Evolutionary conservation across 129 eudicot genomes (phyloP).

Genomic region (Apium graveolens): DNA sequence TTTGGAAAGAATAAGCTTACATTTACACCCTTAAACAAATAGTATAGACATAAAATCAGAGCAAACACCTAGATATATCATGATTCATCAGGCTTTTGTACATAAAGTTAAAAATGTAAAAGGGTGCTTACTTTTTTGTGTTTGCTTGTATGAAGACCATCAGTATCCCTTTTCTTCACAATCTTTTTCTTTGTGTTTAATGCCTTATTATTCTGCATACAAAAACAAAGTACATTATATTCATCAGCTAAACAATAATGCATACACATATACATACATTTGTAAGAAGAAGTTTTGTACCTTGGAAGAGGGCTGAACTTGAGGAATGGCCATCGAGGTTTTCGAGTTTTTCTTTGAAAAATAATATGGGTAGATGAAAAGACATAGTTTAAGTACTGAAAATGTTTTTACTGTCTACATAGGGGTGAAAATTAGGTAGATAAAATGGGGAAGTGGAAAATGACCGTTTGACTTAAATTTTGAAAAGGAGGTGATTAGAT

Average conservation of each 20-base stretch:
- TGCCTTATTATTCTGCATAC: slow-evolving; percentile 18
- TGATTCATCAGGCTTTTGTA: background rate
- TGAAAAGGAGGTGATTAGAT: slow-evolving; percentile 1
- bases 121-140: slow-evolving; percentile 19
- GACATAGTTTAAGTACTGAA: background rate
- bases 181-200: slow-evolving; percentile 23
- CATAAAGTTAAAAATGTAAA: background rate
- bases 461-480: slow-evolving; percentile 20
- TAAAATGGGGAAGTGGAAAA: background rate
- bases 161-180: slow-evolving; percentile 17
- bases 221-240: background rate
- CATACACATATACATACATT: background rate
- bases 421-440: background rate
- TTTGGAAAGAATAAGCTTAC: background rate
- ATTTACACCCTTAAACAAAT: too few species aligned
- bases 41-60: too few species aligned
- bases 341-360: background rate
- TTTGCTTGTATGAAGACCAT: slow-evolving; percentile 9
- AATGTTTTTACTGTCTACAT: background rate
- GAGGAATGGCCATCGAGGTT: slow-evolving; percentile 14
- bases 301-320: slow-evolving; percentile 10
- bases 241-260: background rate
- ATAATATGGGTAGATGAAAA: background rate
- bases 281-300: background rate
- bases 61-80: background rate